Evolutionary conservation across 208 protist species (phyloP), one percentile per base, ranked within the genome.

Genomic region (Zelonia costaricensis): DNA sequence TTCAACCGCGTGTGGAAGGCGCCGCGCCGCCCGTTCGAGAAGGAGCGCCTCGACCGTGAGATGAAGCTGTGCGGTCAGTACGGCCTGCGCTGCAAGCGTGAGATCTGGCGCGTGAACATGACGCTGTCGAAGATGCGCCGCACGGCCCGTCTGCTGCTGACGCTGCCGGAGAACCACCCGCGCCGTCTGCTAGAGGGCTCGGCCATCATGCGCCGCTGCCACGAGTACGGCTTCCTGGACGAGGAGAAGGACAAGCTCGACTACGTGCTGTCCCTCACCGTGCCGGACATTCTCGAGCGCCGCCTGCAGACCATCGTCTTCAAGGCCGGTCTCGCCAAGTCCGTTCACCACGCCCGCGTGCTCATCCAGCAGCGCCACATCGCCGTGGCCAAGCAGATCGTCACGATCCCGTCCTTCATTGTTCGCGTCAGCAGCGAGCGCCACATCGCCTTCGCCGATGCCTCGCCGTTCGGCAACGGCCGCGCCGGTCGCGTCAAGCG

Each of bases 311-410:
- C 99, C 36, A 75, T 99, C 52, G 97, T 99, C 30, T 98, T 99
- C 93, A 99, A 99, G 83, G 79, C 92, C 16, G 94, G 92, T 55
- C 92, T 99, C 57, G 98, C 99, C 76, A 99, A 99, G 83, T 99
- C 98, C 31, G 98, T 99, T 72, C 99, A 99, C 92, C 98, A 99
- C 86, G 98, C 99, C 67, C 98, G 99, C 78, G 93, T 99, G 30
- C 88, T 99, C 30, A 99, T 99, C 85, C 81, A 90, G 61, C 98
- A 99, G 86, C 92, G 98, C 72, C 98, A 99, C 97, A 99, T 99
- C 81, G 92, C 97, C 54, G 98, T 99, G 52, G 98, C 98, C 66
- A 99, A 99, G 85, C 99, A 99, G 92, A 94, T 99, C 70, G 99
- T 99, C 38, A 98, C 98, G 73, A 96, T 99, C 60, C 98, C 99